Conservation (phyloP, 345 rosid genomes). For the Clausena lansium region DNA sequence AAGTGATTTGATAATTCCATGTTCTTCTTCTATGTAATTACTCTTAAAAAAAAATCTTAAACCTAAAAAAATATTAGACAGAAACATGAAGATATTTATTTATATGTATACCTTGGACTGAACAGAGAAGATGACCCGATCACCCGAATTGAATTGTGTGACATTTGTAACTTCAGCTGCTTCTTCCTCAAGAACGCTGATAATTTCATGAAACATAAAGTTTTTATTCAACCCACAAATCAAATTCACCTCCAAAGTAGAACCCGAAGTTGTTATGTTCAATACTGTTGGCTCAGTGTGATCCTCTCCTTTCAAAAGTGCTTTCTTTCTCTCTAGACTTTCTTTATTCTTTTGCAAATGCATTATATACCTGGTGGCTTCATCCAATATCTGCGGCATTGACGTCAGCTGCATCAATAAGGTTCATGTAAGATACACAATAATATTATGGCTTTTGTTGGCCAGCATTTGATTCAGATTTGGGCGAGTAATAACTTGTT, state of each 20-base stretch:
- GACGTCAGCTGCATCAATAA: neutral
- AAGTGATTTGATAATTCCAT: too few relatives aligned
- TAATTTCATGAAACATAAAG: slow-evolving; percentile 21
- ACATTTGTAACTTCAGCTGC: slow-evolving; percentile 30
- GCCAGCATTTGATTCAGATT: too few relatives aligned
- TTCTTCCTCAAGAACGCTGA: slow-evolving; percentile 31
- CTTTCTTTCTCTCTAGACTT: neutral
- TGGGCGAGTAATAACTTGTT: too few relatives aligned
- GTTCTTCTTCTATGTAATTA: too few relatives aligned
- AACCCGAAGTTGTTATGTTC: slow-evolving; percentile 17
- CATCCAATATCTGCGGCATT: neutral
- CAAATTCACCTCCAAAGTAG: slow-evolving; percentile 22
- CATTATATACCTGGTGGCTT: neutral
- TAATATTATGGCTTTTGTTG: neutral
- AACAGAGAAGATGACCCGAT: slow-evolving; percentile 19
- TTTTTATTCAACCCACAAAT: slow-evolving; percentile 16
- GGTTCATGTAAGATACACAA: neutral
- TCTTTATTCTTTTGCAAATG: neutral
- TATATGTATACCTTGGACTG: slow-evolving; percentile 25
- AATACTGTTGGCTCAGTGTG: neutral
- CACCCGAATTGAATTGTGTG: slow-evolving; percentile 3
- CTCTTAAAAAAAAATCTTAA: neutral
- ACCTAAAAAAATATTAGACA: too few relatives aligned
- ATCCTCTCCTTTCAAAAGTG: neutral
- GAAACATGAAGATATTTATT: neutral